Percentiles rank a stretch among this genome's conserved stretches.
Conservation (phyloP, 2,329 filamentous ascomycete species). For the Trichophyton benhamiae region DNA sequence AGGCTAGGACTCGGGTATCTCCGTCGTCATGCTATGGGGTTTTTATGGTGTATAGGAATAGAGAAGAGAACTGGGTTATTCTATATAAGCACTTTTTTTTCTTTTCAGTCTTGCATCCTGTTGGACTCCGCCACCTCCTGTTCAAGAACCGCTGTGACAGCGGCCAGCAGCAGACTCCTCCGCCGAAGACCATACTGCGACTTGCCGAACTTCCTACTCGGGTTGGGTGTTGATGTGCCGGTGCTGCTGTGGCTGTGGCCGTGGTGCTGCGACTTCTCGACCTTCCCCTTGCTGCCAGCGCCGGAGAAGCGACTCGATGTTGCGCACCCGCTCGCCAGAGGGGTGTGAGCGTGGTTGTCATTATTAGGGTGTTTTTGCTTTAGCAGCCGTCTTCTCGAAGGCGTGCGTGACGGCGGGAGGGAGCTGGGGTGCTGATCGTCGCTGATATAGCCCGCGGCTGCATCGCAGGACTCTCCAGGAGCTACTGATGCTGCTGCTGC, state of each 20-base stretch:
- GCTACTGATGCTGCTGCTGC: neutral
- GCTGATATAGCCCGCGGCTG: constrained; percentile 5
- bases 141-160: constrained; percentile 13
- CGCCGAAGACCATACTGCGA: constrained; percentile 11
- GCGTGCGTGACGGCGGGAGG: constrained; percentile 9
- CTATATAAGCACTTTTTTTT: neutral
- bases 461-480: neutral
- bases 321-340: neutral
- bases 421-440: constrained; percentile 15
- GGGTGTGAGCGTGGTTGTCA: neutral
- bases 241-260: neutral
- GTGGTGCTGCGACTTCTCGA: constrained; percentile 10
- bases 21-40: neutral
- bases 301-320: neutral
- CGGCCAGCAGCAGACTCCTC: constrained; percentile 14
- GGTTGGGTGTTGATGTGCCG: neutral
- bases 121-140: constrained; percentile 5
- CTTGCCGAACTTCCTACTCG: neutral
- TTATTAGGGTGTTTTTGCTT: neutral
- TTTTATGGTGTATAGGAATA: neutral
- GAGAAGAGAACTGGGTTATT: neutral
- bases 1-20: neutral
- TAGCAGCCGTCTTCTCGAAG: constrained; percentile 1
- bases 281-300: constrained; percentile 6
- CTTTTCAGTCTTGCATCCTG: neutral